Conservation (phyloP, 202 grass and related monocot genomes). For the Carex arenaria region DNA sequence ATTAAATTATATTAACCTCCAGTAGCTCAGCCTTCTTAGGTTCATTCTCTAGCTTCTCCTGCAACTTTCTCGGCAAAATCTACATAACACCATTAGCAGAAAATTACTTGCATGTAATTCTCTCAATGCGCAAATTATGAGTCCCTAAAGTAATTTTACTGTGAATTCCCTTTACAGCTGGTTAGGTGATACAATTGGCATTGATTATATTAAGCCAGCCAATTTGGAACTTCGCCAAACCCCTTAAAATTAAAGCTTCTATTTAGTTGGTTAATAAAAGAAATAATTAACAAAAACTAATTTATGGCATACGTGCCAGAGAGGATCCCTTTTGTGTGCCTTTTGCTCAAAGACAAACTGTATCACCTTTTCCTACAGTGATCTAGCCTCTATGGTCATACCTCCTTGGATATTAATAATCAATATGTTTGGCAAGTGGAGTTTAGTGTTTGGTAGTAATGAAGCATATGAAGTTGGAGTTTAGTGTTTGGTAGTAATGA, state of each 20-base stretch:
- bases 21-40: conserved; percentile 78
- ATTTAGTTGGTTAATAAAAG: not conserved
- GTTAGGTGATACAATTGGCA: not conserved
- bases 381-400: not conserved
- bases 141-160: not conserved
- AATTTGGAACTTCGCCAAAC: not conserved
- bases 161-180: not conserved
- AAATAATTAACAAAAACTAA: not conserved
- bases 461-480: no score
- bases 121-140: not conserved
- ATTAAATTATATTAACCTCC: conserved; percentile 49
- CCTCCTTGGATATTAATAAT: no score
- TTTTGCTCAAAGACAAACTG: not conserved
- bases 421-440: no score
- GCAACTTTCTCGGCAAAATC: conserved; percentile 77
- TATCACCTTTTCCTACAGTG: not conserved
- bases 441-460: no score
- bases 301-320: not conserved
- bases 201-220: not conserved
- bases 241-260: conserved; percentile 9
- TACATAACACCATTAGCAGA: conserved; percentile 26
- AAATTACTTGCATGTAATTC: not conserved
- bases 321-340: not conserved
- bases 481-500: no score
- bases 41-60: conserved; percentile 72